Evolutionary conservation across 2,329 filamentous ascomycete species (phyloP), one percentile per base, ranked within the genome.

Genomic region (Gnomoniopsis sp.): DNA sequence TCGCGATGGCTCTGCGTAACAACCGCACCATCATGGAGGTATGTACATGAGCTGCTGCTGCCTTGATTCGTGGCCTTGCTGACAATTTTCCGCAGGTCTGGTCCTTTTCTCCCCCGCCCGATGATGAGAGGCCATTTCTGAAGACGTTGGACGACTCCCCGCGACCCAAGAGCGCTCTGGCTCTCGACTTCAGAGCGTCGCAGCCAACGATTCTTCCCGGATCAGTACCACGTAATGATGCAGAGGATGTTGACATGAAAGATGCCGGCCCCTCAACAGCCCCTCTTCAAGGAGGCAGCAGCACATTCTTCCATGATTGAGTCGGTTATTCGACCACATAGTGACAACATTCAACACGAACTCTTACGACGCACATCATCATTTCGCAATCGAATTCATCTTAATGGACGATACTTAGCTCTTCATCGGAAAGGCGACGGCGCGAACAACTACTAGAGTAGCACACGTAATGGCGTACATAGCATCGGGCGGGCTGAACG

Each of bases 21-120:
- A 88, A 87, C 57, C 87, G 93, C 63, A 98, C 96, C 0, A 89
- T 98, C 63, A 99, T 99, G 95, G 95, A 99, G 87, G 93, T 96
- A 77, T 77, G 87, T 72, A 50, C 34, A 34, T 30, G 26, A 30
- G 4, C 26, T 30, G 26, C 26, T 30, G 26, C 26, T 8, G 4
- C 8, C 8, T 30, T 4, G 8, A 8, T 4, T 48, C 15, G 41
- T 41, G 6, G 30, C 53, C 11, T 12, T 11, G 17, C 36, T 36
- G 19, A n/a, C 6, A 22, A n/a, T n/a, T 46, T 48, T 11, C 6
- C 7, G 49, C 61, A 96, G 91, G 91, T 97, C 3, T 97, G 92
- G 91, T 93, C 90, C 11, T 97, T 97, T 71, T 92, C 93, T 3
- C 93, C 93, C 15, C 91, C 91, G 0, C 88, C 91, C 59, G 89